Evolutionary conservation across 192 early-diverging fungal species (phyloP).

Genomic region (Coemansia sp.): DNA sequence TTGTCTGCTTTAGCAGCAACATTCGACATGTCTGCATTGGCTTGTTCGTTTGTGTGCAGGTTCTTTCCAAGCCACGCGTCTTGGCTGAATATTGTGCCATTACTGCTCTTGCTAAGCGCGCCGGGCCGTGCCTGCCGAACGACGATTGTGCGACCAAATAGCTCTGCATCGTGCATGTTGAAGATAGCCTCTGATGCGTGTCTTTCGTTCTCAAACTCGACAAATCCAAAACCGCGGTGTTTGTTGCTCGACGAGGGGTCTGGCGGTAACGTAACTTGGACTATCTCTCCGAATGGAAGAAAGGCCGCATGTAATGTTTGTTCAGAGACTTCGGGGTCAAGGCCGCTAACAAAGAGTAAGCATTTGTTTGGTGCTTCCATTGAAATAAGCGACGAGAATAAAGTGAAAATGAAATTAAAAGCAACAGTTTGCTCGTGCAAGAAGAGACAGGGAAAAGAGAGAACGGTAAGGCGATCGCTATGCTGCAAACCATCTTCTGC

Average conservation of each 20-base stretch:
- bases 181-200: conserved; percentile 89
- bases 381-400: neutral
- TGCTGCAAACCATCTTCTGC: no score
- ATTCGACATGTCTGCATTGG: neutral
- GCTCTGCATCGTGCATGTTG: conserved; percentile 90
- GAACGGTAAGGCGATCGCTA: no score
- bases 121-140: conserved; percentile 77
- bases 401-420: neutral
- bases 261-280: conserved; percentile 78
- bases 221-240: conserved; percentile 94
- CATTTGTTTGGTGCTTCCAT: conserved; percentile 40
- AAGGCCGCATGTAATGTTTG: conserved; percentile 83
- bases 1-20: conserved; percentile 3
- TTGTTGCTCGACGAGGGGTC: conserved; percentile 74
- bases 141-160: conserved; percentile 86
- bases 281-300: conserved; percentile 95
- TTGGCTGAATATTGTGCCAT: conserved; percentile 23
- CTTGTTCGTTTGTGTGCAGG: neutral
- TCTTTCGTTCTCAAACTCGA: conserved; percentile 83
- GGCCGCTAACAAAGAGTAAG: conserved; percentile 62
- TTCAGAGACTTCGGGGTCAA: conserved; percentile 77
- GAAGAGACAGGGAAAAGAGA: no score
- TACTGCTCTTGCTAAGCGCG: neutral
- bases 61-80: conserved; percentile 28
- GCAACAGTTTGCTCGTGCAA: no score